phyloP scores from a whole-genome alignment of 208 protist species.

The Novymonas esmeraldas region DNA sequence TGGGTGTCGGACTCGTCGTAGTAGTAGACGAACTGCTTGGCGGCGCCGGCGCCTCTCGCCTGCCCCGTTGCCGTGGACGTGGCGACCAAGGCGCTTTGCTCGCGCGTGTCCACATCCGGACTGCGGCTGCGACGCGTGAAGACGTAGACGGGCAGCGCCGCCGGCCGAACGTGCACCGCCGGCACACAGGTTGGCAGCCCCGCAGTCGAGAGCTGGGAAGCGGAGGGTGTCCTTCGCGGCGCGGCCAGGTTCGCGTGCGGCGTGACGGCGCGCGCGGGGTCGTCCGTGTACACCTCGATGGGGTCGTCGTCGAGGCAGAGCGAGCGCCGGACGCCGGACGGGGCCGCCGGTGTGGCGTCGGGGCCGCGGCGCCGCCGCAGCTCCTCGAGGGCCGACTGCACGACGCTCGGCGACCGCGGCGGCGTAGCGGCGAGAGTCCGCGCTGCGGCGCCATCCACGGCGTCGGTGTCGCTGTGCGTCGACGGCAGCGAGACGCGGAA shows the following conservation, averaged over 20 bases:
- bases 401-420: constrained; percentile 4
- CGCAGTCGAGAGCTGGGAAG: not conserved
- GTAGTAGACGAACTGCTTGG: constrained; percentile 46
- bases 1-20: constrained; percentile 31
- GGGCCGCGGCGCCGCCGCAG: constrained; percentile 14
- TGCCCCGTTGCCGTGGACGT: not conserved
- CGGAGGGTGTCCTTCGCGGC: not conserved
- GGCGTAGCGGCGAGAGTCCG: not conserved
- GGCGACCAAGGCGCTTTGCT: constrained; percentile 20
- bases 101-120: constrained; percentile 47
- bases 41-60: constrained; percentile 1
- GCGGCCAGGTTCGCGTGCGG: not conserved
- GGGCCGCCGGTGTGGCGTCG: not conserved
- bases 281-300: constrained; percentile 20
- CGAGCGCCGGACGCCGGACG: constrained; percentile 9
- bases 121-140: constrained; percentile 68
- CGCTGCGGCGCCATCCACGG: not conserved
- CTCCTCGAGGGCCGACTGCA: constrained; percentile 23
- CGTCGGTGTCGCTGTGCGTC: not conserved
- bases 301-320: constrained; percentile 26
- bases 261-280: not conserved
- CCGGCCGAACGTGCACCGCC: constrained; percentile 20
- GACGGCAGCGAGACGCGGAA: constrained; percentile 22
- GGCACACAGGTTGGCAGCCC: not conserved
- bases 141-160: constrained; percentile 68